Conservation (phyloP, 1,284 basidiomycete genomes). For the Tilletia caries region DNA sequence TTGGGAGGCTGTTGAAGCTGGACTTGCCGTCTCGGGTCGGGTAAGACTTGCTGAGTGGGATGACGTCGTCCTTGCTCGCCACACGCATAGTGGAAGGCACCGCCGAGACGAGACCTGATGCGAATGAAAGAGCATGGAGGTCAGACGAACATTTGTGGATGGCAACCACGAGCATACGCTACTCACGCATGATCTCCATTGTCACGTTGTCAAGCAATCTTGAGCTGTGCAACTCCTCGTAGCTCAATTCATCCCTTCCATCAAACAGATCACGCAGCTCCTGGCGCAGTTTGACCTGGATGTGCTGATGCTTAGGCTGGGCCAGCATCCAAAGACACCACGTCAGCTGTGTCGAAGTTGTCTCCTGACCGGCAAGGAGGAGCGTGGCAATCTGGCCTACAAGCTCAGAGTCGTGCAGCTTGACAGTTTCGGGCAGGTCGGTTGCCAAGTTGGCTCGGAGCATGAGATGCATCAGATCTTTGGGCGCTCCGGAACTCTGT, state of each 20-base stretch:
- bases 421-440: slow-evolving; percentile 55
- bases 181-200: slow-evolving; percentile 39
- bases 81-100: slow-evolving; percentile 43
- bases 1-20: slow-evolving; percentile 32
- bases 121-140: too few species aligned
- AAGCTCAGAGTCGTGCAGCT: slow-evolving; percentile 66
- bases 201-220: slow-evolving; percentile 37
- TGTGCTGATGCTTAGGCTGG: slow-evolving; percentile 58
- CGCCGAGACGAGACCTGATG: slow-evolving; percentile 14
- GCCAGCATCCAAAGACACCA: slow-evolving; percentile 73
- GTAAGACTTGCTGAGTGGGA: slow-evolving; percentile 40
- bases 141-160: too few species aligned
- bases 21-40: slow-evolving; percentile 27
- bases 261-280: slow-evolving; percentile 17
- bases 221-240: slow-evolving; percentile 28
- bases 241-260: slow-evolving; percentile 22
- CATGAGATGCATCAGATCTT: slow-evolving; percentile 46
- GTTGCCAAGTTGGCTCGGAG: slow-evolving; percentile 46
- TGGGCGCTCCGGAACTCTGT: slow-evolving; percentile 12
- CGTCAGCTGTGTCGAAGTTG: slow-evolving; percentile 71
- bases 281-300: slow-evolving; percentile 58
- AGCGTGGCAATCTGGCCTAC: slow-evolving; percentile 75
- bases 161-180: slow-evolving; percentile 7
- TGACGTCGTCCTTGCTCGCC: slow-evolving; percentile 26
- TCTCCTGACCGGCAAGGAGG: slow-evolving; percentile 77